Conservation (phyloP, 2,329 filamentous ascomycete species). For the Ophiocordyceps robertsii region DNA sequence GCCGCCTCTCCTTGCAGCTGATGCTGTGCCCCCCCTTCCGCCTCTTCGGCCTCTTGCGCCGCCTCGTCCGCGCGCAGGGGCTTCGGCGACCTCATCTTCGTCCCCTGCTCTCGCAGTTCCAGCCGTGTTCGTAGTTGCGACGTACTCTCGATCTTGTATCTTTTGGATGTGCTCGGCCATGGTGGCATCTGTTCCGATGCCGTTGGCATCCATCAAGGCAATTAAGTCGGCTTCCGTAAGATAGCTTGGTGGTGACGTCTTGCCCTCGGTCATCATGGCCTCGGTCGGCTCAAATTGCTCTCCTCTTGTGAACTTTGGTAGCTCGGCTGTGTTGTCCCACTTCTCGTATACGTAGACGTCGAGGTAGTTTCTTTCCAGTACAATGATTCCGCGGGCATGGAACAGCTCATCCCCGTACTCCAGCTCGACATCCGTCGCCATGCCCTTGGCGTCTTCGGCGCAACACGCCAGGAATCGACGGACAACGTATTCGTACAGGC, state of each 20-base stretch:
- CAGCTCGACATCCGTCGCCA: slow-evolving; percentile 74
- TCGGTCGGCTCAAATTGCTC: slow-evolving; percentile 82
- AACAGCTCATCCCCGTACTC: slow-evolving; percentile 75
- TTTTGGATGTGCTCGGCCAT: slow-evolving; percentile 98
- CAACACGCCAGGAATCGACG: slow-evolving; percentile 91
- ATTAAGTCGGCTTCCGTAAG: slow-evolving; percentile 93
- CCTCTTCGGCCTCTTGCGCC: slow-evolving; percentile 25
- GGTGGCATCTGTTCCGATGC: slow-evolving; percentile 94
- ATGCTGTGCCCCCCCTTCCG: slow-evolving; percentile 25
- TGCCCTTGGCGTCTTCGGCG: slow-evolving; percentile 81
- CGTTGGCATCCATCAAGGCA: slow-evolving; percentile 94
- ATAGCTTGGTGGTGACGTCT: slow-evolving; percentile 72
- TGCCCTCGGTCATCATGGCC: slow-evolving; percentile 80
- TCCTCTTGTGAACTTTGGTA: slow-evolving; percentile 67
- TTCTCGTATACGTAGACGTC: slow-evolving; percentile 95
- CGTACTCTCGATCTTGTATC: slow-evolving; percentile 84
- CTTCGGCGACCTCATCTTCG: slow-evolving; percentile 23
- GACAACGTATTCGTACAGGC: slow-evolving; percentile 84
- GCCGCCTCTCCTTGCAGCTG: slow-evolving; percentile 29
- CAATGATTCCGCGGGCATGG: slow-evolving; percentile 67
- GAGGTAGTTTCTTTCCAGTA: slow-evolving; percentile 81
- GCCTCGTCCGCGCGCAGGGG: slow-evolving; percentile 30
- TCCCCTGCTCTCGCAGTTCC: slow-evolving; percentile 23
- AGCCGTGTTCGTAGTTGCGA: slow-evolving; percentile 44
- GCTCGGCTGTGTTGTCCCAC: slow-evolving; percentile 76